These are phyloP conservation scores for Rosa multiflora DNA, from an alignment of 306 rosid species.

Conservation along the genomic window DNA sequence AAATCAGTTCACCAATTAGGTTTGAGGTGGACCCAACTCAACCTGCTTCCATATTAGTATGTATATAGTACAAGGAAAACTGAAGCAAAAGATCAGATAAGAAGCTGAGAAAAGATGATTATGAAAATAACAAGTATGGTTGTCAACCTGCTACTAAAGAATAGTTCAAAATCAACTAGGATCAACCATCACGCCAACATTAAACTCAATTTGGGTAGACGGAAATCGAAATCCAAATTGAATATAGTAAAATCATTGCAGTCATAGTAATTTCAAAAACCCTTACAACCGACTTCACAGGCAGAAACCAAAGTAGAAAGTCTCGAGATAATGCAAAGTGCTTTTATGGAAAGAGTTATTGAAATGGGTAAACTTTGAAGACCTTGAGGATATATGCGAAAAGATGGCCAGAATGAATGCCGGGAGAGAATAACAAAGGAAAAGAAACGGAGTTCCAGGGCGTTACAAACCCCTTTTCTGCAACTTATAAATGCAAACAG, in stretches of 20 bases:
- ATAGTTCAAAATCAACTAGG: not conserved
- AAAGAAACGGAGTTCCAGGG: not conserved
- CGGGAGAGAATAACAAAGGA: not conserved
- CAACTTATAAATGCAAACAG: constrained; percentile 3
- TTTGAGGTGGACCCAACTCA: not conserved
- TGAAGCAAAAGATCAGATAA: not conserved
- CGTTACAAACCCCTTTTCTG: not conserved
- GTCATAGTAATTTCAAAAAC: not conserved
- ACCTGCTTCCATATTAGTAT: not conserved
- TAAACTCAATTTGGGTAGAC: constrained; percentile 2
- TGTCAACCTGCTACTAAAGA: not conserved
- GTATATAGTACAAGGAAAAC: not conserved
- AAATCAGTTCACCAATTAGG: not conserved
- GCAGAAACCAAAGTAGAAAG: not conserved
- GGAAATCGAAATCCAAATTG: not conserved
- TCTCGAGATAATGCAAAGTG: not conserved
- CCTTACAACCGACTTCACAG: not conserved
- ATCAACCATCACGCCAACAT: not conserved
- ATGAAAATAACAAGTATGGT: not conserved
- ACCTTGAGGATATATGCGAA: not conserved
- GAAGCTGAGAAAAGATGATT: not conserved
- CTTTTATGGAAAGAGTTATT: not conserved
- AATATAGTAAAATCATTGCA: not conserved
- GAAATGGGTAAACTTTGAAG: not conserved
- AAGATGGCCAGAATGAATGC: not conserved